Evolutionary conservation across 768 basidiomycete genomes (phyloP).

Genomic region (Dendrothele bispora): DNA sequence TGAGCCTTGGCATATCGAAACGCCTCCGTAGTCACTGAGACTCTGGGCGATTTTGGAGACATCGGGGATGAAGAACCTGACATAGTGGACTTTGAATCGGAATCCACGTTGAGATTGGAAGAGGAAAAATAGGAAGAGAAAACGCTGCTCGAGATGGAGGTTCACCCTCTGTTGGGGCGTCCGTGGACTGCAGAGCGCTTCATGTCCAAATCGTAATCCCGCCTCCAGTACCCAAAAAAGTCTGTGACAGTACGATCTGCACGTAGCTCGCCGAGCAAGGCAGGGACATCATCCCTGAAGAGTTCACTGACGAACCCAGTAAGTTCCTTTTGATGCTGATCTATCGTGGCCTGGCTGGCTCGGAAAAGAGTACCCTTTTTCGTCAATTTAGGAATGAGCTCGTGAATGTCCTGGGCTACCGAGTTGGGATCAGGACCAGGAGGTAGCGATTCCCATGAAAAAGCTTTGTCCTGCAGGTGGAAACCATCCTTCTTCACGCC

Average conservation of each 20-base stretch:
- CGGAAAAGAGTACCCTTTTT: slow-evolving; percentile 76
- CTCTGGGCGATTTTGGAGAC: neutral
- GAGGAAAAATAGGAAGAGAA: slow-evolving; percentile 63
- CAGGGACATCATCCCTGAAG: slow-evolving; percentile 61
- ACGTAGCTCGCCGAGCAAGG: slow-evolving; percentile 65
- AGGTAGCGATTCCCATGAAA: slow-evolving; percentile 84
- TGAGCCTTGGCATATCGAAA: slow-evolving; percentile 4
- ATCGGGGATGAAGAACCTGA: slow-evolving; percentile 3
- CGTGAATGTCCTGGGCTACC: slow-evolving; percentile 68
- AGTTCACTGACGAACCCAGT: slow-evolving; percentile 56
- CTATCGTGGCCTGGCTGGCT: slow-evolving; percentile 62
- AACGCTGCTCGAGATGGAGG: slow-evolving; percentile 52
- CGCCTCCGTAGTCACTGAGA: slow-evolving; percentile 2
- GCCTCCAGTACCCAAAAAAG: slow-evolving; percentile 79
- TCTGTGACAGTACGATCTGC: slow-evolving; percentile 57
- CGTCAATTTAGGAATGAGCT: slow-evolving; percentile 62
- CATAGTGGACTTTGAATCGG: neutral
- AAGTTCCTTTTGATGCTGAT: slow-evolving; percentile 64
- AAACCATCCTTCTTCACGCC: slow-evolving; percentile 76
- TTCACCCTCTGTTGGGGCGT: slow-evolving; percentile 27
- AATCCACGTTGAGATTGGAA: slow-evolving; percentile 23
- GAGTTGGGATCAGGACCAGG: slow-evolving; percentile 79
- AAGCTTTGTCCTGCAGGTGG: slow-evolving; percentile 68
- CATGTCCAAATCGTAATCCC: slow-evolving; percentile 62
- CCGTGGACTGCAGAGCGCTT: too few species aligned